Conservation (phyloP, 768 basidiomycete genomes). For the Termitomyces sp. region DNA sequence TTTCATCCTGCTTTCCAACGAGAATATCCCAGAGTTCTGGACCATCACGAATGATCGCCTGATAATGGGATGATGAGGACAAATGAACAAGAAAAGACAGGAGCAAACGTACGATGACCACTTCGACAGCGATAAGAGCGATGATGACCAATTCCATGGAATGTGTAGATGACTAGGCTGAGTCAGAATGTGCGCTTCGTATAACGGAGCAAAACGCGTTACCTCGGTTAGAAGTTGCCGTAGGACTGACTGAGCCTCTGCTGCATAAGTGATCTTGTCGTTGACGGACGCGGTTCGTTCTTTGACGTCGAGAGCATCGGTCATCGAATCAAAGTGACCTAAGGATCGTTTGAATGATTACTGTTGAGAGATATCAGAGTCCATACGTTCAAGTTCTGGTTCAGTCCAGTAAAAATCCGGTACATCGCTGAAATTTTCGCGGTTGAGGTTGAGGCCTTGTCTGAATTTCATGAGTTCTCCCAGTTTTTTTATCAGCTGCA, state of each 20-base stretch:
- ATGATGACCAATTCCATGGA: slow-evolving; percentile 97
- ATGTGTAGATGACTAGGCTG: slow-evolving; percentile 72
- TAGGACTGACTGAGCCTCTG: slow-evolving; percentile 85
- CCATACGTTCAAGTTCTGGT: slow-evolving; percentile 77
- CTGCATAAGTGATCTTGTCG: slow-evolving; percentile 89
- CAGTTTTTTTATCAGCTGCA: slow-evolving; percentile 85
- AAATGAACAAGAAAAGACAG: background rate
- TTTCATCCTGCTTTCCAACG: slow-evolving; percentile 24
- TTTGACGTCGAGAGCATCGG: slow-evolving; percentile 81
- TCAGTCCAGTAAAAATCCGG: slow-evolving; percentile 96
- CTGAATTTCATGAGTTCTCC: slow-evolving; percentile 90
- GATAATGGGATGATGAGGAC: background rate
- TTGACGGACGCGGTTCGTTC: slow-evolving; percentile 77
- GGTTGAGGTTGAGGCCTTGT: slow-evolving; percentile 85
- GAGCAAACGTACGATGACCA: slow-evolving; percentile 65
- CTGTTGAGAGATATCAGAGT: background rate
- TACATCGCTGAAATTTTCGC: slow-evolving; percentile 83
- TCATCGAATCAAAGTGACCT: slow-evolving; percentile 85
- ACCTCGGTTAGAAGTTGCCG: slow-evolving; percentile 88
- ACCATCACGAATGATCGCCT: slow-evolving; percentile 75
- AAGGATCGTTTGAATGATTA: background rate
- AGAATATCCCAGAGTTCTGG: slow-evolving; percentile 69
- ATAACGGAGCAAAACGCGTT: slow-evolving; percentile 2
- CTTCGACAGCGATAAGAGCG: slow-evolving; percentile 88
- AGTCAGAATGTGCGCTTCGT: slow-evolving; percentile 1